Conservation (phyloP, 2,329 filamentous ascomycete species). For the Fusarium nanum region DNA sequence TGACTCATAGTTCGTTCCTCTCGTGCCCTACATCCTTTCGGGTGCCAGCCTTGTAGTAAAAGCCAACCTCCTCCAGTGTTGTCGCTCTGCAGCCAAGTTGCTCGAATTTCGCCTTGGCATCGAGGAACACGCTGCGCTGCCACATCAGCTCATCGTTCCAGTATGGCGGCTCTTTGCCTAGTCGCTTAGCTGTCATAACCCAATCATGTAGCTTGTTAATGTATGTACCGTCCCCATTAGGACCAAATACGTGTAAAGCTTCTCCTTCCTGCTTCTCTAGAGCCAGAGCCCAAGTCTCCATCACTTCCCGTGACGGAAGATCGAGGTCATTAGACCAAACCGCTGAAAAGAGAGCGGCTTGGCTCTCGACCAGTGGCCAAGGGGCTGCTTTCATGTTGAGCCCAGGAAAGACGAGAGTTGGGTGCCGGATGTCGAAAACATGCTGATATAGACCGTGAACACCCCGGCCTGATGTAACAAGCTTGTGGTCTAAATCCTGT, state of each 20-base stretch:
- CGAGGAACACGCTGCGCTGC: slow-evolving; percentile 74
- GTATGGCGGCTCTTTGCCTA: slow-evolving; percentile 74
- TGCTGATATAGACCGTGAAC: slow-evolving; percentile 82
- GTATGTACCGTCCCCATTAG: slow-evolving; percentile 69
- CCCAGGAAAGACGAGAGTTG: slow-evolving; percentile 81
- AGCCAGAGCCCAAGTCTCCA: slow-evolving; percentile 75
- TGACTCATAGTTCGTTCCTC: slow-evolving; percentile 6
- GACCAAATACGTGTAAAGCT: slow-evolving; percentile 48
- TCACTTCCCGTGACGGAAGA: slow-evolving; percentile 71
- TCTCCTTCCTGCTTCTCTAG: slow-evolving; percentile 67
- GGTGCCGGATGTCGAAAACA: slow-evolving; percentile 78
- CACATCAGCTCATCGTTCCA: slow-evolving; percentile 81
- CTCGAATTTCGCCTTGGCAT: slow-evolving; percentile 79
- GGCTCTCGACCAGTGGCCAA: slow-evolving; percentile 82
- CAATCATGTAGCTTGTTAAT: slow-evolving; percentile 76
- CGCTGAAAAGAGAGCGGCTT: slow-evolving; percentile 80
- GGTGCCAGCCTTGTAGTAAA: slow-evolving; percentile 60
- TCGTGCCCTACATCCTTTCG: slow-evolving; percentile 5
- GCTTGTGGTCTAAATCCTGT: slow-evolving; percentile 56
- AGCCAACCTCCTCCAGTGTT: slow-evolving; percentile 78
- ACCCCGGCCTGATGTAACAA: slow-evolving; percentile 76
- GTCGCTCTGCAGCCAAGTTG: slow-evolving; percentile 71
- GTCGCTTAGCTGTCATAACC: slow-evolving; percentile 61
- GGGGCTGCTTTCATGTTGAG: slow-evolving; percentile 89
- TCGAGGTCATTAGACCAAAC: slow-evolving; percentile 78